Percentiles rank a stretch among this genome's conserved stretches.
phyloP scores from a whole-genome alignment of 441 rosid species.

The Daphne laureola region DNA sequence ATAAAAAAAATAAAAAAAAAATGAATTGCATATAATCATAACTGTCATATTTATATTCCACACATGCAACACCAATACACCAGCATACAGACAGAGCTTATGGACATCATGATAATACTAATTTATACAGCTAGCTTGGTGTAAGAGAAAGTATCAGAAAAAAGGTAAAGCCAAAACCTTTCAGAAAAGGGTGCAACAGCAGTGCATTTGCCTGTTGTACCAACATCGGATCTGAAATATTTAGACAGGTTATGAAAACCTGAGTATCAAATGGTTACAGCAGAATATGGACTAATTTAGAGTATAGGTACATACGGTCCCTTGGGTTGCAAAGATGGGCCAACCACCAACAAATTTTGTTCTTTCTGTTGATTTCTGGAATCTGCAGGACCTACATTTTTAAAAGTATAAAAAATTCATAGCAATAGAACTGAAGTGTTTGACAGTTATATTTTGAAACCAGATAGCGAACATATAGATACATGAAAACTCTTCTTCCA shows the following conservation, averaged over 20 bases:
- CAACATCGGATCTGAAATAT: conserved; percentile 42
- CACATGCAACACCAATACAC: no score
- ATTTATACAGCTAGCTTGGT: neutral
- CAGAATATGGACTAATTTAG: neutral
- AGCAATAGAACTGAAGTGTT: no score
- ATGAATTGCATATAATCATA: neutral
- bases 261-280: neutral
- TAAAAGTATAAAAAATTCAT: neutral
- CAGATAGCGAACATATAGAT: no score
- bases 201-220: conserved; percentile 53
- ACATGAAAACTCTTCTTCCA: no score
- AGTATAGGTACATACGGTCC: conserved; percentile 35
- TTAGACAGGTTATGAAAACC: conserved; percentile 1
- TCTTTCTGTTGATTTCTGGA: conserved; percentile 41
- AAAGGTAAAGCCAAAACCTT: conserved; percentile 39
- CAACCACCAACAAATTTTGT: conserved; percentile 68
- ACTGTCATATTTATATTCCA: no score
- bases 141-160: conserved; percentile 5
- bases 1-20: neutral
- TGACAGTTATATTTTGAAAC: no score
- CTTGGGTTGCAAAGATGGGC: conserved; percentile 69
- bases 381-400: conserved; percentile 52
- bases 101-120: no score
- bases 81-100: no score
- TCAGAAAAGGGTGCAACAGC: conserved; percentile 60